Percentiles rank a stretch among this genome's conserved stretches.
phyloP scores from a whole-genome alignment of 2,329 filamentous ascomycete genomes.

The Mollisiaceae sp. region DNA sequence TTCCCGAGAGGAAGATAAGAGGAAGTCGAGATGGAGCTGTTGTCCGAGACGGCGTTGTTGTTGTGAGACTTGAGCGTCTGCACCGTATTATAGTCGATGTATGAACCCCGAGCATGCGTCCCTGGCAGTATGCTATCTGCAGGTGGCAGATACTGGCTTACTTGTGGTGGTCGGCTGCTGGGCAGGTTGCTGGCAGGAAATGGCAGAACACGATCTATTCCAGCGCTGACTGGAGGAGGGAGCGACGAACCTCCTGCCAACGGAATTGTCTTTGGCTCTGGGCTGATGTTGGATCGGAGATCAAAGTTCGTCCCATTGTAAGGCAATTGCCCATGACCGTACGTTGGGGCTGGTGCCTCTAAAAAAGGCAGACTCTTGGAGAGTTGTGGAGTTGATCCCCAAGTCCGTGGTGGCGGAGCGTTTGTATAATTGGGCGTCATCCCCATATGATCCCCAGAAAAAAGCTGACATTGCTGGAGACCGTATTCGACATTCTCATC shows the following conservation, averaged over 20 bases:
- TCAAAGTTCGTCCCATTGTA: constrained; percentile 28
- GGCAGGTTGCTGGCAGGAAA: constrained; percentile 27
- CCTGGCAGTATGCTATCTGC: constrained; percentile 20
- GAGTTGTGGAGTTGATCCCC: constrained; percentile 29
- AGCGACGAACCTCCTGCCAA: constrained; percentile 26
- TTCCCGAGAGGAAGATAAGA: constrained; percentile 33
- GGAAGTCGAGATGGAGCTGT: constrained; percentile 14
- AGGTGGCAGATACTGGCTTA: constrained; percentile 24
- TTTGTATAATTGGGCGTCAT: constrained; percentile 24
- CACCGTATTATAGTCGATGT: constrained; percentile 20
- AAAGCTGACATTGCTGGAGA: constrained; percentile 2
- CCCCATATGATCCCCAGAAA: constrained; percentile 16
- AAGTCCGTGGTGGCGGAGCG: constrained; percentile 24
- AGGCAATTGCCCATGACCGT: constrained; percentile 28
- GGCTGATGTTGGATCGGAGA: constrained; percentile 30
- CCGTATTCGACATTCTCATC: constrained; percentile 38
- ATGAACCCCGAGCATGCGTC: constrained; percentile 19
- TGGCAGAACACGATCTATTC: constrained; percentile 37
- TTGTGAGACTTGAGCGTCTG: constrained; percentile 13
- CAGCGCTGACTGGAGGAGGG: constrained; percentile 24
- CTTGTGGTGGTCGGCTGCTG: constrained; percentile 21
- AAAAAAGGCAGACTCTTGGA: constrained; percentile 30
- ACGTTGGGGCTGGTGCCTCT: constrained; percentile 30
- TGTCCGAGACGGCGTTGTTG: constrained; percentile 27
- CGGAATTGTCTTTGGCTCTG: constrained; percentile 29